phyloP scores from a whole-genome alignment of 345 rosid genomes.

The Eucalyptus erythrocorys region DNA sequence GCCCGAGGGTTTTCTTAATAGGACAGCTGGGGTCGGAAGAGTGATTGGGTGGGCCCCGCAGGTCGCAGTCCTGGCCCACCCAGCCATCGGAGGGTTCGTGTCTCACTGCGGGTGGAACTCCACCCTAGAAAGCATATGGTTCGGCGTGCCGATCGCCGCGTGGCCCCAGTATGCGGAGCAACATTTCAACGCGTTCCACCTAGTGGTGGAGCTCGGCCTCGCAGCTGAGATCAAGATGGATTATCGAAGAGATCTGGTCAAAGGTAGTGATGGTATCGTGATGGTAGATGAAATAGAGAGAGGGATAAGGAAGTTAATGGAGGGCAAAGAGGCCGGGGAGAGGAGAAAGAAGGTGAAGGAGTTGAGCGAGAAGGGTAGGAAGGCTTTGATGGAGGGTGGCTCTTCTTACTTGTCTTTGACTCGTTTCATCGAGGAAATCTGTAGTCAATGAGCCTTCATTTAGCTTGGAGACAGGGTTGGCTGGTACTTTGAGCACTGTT shows the following conservation, averaged over 20 bases:
- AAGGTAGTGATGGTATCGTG: not conserved
- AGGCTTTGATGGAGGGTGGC: slow-evolving; percentile 27
- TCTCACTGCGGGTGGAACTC: slow-evolving; percentile 67
- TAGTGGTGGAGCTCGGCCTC: slow-evolving; percentile 25
- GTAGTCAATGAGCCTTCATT: not conserved
- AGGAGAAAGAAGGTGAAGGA: slow-evolving; percentile 17
- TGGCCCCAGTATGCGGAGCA: slow-evolving; percentile 58
- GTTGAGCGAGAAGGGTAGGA: slow-evolving; percentile 4
- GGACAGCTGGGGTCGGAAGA: slow-evolving; percentile 16
- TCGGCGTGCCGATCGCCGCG: slow-evolving; percentile 35
- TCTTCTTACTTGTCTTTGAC: slow-evolving; percentile 14
- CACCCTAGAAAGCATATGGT: slow-evolving; percentile 36
- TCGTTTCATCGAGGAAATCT: slow-evolving; percentile 12
- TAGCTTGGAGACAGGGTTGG: not conserved
- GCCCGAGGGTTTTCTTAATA: slow-evolving; percentile 21
- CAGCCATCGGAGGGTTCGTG: slow-evolving; percentile 42
- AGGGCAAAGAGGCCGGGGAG: not conserved
- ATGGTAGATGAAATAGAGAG: slow-evolving; percentile 13
- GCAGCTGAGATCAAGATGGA: not conserved
- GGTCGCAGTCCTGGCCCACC: not conserved
- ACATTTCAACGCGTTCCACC: slow-evolving; percentile 25
- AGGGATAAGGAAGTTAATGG: slow-evolving; percentile 28
- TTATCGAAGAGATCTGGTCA: not conserved
- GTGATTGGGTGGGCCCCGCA: slow-evolving; percentile 52
- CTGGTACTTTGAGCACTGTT: not conserved